These are phyloP conservation scores for Cryptococcus hybrid DNA, from an alignment of 1,284 basidiomycete genomes.

Conservation along the genomic window DNA sequence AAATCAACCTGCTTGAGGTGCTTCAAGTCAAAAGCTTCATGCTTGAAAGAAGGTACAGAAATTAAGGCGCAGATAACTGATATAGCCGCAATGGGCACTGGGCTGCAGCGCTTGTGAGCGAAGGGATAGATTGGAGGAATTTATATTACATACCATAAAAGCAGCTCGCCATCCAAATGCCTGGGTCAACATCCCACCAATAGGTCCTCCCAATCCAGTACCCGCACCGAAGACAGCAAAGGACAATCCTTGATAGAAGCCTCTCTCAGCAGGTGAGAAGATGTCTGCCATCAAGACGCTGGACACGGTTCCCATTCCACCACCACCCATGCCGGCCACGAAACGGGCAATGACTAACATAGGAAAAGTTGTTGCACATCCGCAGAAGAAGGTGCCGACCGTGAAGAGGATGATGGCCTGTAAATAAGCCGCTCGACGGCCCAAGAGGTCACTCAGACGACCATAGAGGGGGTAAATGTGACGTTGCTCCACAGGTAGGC, in stretches of 20 bases:
- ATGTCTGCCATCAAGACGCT: conserved; percentile 45
- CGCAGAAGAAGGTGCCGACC: conserved; percentile 23
- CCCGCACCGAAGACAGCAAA: conserved; percentile 16
- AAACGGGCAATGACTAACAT: conserved; percentile 22
- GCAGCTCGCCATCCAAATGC: conserved; percentile 49
- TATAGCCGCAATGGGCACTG: conserved; percentile 19
- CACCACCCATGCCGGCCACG: conserved; percentile 34
- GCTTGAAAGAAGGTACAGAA: conserved; percentile 5
- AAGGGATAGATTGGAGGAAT: no score
- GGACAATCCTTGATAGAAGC: conserved; percentile 44
- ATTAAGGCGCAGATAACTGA: conserved; percentile 9
- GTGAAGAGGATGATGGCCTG: conserved; percentile 28
- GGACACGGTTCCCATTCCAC: conserved; percentile 35
- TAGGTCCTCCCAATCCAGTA: conserved; percentile 38
- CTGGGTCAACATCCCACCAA: conserved; percentile 49
- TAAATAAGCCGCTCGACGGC: conserved; percentile 22
- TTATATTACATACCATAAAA: conserved; percentile 9
- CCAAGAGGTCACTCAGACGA: conserved; percentile 28
- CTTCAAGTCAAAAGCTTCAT: neutral
- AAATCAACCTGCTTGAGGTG: conserved; percentile 23
- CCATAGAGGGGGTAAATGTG: conserved; percentile 32
- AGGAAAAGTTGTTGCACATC: conserved; percentile 14
- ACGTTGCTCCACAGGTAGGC: conserved; percentile 32
- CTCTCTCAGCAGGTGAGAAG: conserved; percentile 44
- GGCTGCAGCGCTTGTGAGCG: conserved; percentile 3